Base-by-base conservation (phyloP, 2,329 filamentous ascomycete species). In the Pyrenophora graminea region DNA sequence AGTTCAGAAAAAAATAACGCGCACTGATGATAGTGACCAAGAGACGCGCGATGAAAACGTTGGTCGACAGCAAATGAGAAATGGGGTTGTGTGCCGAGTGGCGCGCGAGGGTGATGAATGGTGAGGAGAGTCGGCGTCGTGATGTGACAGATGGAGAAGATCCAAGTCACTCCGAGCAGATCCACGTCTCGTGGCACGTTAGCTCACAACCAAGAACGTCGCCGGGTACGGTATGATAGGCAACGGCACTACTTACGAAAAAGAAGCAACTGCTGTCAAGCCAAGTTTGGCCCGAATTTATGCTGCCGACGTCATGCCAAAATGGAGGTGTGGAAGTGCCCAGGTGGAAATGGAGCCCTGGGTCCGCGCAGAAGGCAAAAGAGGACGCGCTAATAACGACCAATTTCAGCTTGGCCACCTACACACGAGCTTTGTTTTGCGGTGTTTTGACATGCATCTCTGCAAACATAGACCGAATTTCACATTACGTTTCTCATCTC, bases 401-500 rank as follows among this genome's bases (percentile, higher is more conserved):
- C 62, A 69, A 71, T 69, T 69, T 69, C 67, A 71, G 68, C 67
- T 71, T 68, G 68, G 66, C 63, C 67, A 68, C 59, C 58, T 59
- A 57, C 62, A 30, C 27, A 30, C 27, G 10, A 30, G 9, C 27
- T 30, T 30, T 30, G 27, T 30, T 30, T 30, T 30, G 27, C 9
- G 27, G 27, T 13, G 27, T 30, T 13, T 30, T 30, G 27, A 30
- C 27, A 30, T 12, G 27, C 27, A 12, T 30, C 27, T 30, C 10
- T 30, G 27, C 9, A 30, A 4, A 12, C 27, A 7, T 30, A 3
- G 4, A 21, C 12, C 12, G 27, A 30, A 30, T 3, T 30, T 30
- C 3, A 10, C 27, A 30, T 30, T 30, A 10, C 27, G 27, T 30
- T 30, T 30, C 27, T 13, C 27, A 30, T 10, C 27, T 12, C 7